Conservation (phyloP, 2,329 filamentous ascomycete genomes). For the Sporothrix curviconia region DNA sequence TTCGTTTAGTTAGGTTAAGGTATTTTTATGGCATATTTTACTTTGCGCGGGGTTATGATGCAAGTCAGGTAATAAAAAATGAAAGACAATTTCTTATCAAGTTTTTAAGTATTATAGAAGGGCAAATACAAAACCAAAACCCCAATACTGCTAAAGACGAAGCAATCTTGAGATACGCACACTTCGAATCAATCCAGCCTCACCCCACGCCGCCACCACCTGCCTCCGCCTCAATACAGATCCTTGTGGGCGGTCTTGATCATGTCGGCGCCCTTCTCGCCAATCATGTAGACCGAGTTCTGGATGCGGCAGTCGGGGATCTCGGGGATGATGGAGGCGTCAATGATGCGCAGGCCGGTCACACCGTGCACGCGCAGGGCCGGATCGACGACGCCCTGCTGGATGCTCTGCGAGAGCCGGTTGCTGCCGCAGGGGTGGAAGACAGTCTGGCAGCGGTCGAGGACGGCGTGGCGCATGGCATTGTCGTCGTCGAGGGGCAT, state of each 20-base stretch:
- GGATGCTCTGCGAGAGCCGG: constrained; percentile 44
- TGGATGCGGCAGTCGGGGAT: constrained; percentile 41
- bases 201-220: too few relatives aligned
- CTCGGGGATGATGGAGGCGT: constrained; percentile 15
- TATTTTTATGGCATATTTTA: too few relatives aligned
- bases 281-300: constrained; percentile 55
- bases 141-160: too few relatives aligned
- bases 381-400: constrained; percentile 46
- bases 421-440: constrained; percentile 54
- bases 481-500: constrained; percentile 52
- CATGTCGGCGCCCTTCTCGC: constrained; percentile 44
- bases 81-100: too few relatives aligned
- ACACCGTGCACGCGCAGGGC: constrained; percentile 19
- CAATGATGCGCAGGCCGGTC: constrained; percentile 15
- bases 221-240: too few relatives aligned
- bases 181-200: too few relatives aligned
- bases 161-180: too few relatives aligned
- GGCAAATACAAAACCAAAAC: too few relatives aligned
- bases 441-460: constrained; percentile 53
- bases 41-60: too few relatives aligned
- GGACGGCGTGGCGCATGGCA: constrained; percentile 48
- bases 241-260: constrained; percentile 36
- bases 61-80: too few relatives aligned
- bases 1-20: too few relatives aligned
- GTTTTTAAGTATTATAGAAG: too few relatives aligned